Percentiles rank a stretch among this genome's conserved stretches.
phyloP scores from a whole-genome alignment of 2,329 filamentous ascomycete species.

The Coniochaeta sp. region DNA sequence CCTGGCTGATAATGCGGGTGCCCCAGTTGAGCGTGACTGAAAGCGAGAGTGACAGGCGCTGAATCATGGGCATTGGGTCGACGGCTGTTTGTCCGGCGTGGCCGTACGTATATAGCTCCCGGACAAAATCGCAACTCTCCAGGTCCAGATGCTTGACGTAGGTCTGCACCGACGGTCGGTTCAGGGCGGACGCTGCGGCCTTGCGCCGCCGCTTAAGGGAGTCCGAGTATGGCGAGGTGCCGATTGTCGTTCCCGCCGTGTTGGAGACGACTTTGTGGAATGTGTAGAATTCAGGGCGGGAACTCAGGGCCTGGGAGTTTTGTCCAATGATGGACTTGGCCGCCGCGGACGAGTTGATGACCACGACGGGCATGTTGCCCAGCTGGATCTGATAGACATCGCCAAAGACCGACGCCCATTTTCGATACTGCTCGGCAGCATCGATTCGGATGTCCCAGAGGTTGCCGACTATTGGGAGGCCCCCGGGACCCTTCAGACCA shows the following conservation, averaged over 20 bases:
- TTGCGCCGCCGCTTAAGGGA: constrained; percentile 46
- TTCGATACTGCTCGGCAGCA: too few relatives aligned
- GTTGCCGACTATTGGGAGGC: too few relatives aligned
- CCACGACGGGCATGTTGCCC: constrained; percentile 44
- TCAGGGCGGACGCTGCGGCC: constrained; percentile 39
- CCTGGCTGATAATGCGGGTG: constrained; percentile 46
- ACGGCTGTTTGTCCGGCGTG: constrained; percentile 32
- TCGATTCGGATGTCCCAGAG: too few relatives aligned
- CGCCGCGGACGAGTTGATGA: constrained; percentile 45
- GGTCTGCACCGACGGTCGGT: constrained; percentile 34
- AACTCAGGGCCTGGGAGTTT: constrained; percentile 41
- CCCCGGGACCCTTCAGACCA: too few relatives aligned
- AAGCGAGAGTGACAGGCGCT: constrained; percentile 45
- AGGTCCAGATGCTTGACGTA: constrained; percentile 48
- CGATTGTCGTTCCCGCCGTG: constrained; percentile 47
- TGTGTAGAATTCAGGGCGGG: constrained; percentile 42
- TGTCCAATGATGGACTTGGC: constrained; percentile 42
- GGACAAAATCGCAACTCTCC: constrained; percentile 41
- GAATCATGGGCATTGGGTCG: constrained; percentile 41
- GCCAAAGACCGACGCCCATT: constrained; percentile 37
- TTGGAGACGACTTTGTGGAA: constrained; percentile 45
- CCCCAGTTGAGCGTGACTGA: constrained; percentile 47
- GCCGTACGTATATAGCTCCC: constrained; percentile 37
- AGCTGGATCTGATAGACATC: constrained; percentile 45
- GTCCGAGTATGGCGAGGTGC: constrained; percentile 45